Percentiles rank a stretch among this genome's conserved stretches.
Evolutionary conservation across 768 basidiomycete genomes (phyloP).

Genomic region (Tephrocybe rancida): DNA sequence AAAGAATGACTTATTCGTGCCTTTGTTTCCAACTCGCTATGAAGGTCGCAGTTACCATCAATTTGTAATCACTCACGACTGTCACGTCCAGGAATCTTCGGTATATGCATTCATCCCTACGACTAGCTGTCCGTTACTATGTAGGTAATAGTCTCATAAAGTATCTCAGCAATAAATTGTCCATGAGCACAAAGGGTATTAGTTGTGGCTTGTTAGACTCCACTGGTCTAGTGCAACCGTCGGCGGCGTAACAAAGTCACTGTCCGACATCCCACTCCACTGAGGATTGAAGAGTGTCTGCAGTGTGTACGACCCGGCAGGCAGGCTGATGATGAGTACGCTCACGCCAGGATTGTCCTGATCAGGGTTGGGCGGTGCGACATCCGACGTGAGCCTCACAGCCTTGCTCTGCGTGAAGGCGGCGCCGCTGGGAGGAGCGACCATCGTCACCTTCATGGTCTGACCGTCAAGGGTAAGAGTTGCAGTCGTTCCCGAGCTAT

Average conservation of each 20-base stretch:
- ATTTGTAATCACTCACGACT: constrained; percentile 3
- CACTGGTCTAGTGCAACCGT: constrained; percentile 74
- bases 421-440: constrained; percentile 71
- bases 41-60: constrained; percentile 12
- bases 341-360: constrained; percentile 78
- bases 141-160: not conserved
- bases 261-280: constrained; percentile 68
- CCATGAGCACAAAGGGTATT: constrained; percentile 22
- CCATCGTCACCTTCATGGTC: constrained; percentile 64
- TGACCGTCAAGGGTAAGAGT: constrained; percentile 73
- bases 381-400: constrained; percentile 57
- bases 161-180: constrained; percentile 5
- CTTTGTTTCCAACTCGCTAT: not conserved
- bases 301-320: constrained; percentile 73
- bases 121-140: constrained; percentile 11
- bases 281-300: constrained; percentile 95
- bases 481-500: constrained; percentile 59
- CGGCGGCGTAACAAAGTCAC: constrained; percentile 67
- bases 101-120: not conserved
- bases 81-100: not conserved
- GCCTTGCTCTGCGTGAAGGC: constrained; percentile 59
- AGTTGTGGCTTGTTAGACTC: constrained; percentile 80
- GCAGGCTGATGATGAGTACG: constrained; percentile 73
- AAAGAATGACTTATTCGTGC: constrained; percentile 10
- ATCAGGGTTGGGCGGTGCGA: constrained; percentile 64